Evolutionary conservation across 345 rosid species (phyloP).

Genomic region (Dimocarpus longan): DNA sequence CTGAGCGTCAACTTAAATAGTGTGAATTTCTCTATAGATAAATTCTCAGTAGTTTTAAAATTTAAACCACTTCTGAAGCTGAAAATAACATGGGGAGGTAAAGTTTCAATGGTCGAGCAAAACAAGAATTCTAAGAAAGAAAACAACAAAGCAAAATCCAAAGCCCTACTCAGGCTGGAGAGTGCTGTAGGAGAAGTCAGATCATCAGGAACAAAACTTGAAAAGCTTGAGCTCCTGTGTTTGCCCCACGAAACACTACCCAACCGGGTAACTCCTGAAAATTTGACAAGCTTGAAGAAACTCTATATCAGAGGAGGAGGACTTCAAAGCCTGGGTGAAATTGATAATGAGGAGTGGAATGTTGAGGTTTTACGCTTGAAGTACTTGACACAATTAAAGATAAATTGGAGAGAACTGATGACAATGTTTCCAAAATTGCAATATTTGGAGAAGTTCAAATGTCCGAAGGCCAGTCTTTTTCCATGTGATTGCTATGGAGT

Average conservation of each 20-base stretch:
- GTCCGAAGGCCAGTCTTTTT: constrained; percentile 41
- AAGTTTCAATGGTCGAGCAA: no score
- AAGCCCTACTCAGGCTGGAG: no score
- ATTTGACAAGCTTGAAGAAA: constrained; percentile 2
- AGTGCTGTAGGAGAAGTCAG: background rate
- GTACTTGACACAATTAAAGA: constrained; percentile 39
- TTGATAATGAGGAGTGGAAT: constrained; percentile 1
- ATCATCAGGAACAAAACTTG: background rate
- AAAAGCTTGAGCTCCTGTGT: constrained; percentile 27
- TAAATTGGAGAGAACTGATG: constrained; percentile 35
- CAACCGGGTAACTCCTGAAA: constrained; percentile 1
- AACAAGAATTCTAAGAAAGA: background rate
- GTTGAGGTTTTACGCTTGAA: constrained; percentile 43
- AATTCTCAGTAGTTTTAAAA: background rate
- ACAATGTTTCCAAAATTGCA: constrained; percentile 27
- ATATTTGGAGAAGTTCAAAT: constrained; percentile 40
- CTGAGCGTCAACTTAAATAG: constrained; percentile 36
- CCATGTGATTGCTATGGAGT: constrained; percentile 16
- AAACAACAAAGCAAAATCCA: no score
- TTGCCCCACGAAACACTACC: constrained; percentile 2
- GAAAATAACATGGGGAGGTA: background rate
- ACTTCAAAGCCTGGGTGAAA: constrained; percentile 24
- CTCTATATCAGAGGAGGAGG: constrained; percentile 33
- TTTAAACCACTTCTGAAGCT: background rate
- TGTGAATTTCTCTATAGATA: background rate